Evolutionary conservation across 2,329 filamentous ascomycete species (phyloP).

Genomic region (Cytospora mali): DNA sequence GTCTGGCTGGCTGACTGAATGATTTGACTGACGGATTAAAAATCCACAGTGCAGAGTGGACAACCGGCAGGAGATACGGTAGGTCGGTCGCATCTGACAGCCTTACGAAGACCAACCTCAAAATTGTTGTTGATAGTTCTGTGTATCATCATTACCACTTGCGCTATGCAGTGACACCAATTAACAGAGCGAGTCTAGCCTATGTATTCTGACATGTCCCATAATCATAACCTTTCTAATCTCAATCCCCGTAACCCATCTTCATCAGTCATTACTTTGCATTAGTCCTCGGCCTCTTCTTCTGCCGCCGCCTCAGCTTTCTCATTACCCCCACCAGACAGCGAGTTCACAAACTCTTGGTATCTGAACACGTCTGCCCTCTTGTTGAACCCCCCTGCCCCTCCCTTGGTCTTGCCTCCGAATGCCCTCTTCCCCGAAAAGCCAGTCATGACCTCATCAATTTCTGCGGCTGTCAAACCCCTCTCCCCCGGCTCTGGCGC

Average conservation of each 20-base stretch:
- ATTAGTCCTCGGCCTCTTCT: slow-evolving; percentile 33
- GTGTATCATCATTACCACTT: neutral
- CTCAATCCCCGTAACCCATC: neutral
- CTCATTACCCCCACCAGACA: slow-evolving; percentile 56
- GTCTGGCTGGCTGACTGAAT: neutral
- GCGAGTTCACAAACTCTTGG: slow-evolving; percentile 81
- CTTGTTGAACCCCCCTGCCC: slow-evolving; percentile 58
- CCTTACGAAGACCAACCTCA: neutral
- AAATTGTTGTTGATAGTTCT: neutral
- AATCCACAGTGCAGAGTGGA: neutral
- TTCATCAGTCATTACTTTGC: slow-evolving; percentile 13
- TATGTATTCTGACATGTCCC: neutral
- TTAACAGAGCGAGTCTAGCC: neutral
- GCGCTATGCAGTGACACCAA: neutral
- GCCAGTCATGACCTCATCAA: slow-evolving; percentile 84
- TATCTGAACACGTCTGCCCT: slow-evolving; percentile 92
- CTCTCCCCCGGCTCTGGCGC: slow-evolving; percentile 72
- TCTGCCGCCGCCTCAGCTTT: slow-evolving; percentile 11
- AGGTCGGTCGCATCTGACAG: no score
- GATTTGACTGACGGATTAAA: neutral
- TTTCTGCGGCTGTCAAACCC: slow-evolving; percentile 69
- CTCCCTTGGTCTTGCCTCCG: slow-evolving; percentile 63
- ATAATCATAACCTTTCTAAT: neutral
- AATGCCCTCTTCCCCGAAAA: slow-evolving; percentile 86
- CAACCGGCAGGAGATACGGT: neutral